Percentiles rank a stretch among this genome's conserved stretches.
Evolutionary conservation across 169 alveolate genomes (phyloP).

Genomic region (Theileria equi): DNA sequence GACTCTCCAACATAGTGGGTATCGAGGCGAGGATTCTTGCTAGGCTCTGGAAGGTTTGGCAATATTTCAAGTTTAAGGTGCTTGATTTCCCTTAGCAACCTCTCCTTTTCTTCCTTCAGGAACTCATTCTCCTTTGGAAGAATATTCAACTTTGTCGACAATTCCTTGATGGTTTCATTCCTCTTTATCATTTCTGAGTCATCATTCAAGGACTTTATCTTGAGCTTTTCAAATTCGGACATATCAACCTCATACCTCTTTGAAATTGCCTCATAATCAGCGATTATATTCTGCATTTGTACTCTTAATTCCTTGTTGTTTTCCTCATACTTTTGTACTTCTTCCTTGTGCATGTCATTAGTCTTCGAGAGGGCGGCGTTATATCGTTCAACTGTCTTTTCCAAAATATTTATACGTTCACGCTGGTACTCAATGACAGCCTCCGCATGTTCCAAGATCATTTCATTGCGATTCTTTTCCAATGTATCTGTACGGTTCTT

Average conservation of each 20-base stretch:
- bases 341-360: constrained; percentile 43
- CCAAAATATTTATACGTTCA: constrained; percentile 41
- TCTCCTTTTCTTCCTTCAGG: constrained; percentile 20
- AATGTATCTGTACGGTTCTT: neutral
- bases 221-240: constrained; percentile 25
- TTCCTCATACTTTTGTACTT: constrained; percentile 27
- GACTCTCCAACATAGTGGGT: neutral
- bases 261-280: constrained; percentile 53
- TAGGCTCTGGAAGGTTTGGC: neutral
- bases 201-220: constrained; percentile 15
- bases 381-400: constrained; percentile 29
- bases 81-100: neutral
- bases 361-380: constrained; percentile 46
- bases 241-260: constrained; percentile 38
- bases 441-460: constrained; percentile 56
- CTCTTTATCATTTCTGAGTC: constrained; percentile 32
- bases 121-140: constrained; percentile 37
- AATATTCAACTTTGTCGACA: constrained; percentile 8
- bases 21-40: too few relatives aligned
- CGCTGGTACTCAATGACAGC: constrained; percentile 67
- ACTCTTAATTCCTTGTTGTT: constrained; percentile 38
- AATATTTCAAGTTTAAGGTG: constrained; percentile 8
- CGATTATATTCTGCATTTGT: constrained; percentile 43
- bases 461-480: neutral
- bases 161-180: constrained; percentile 10